Conservation (phyloP, 805 yeast genomes). For the Cyberlindnera maritima region DNA sequence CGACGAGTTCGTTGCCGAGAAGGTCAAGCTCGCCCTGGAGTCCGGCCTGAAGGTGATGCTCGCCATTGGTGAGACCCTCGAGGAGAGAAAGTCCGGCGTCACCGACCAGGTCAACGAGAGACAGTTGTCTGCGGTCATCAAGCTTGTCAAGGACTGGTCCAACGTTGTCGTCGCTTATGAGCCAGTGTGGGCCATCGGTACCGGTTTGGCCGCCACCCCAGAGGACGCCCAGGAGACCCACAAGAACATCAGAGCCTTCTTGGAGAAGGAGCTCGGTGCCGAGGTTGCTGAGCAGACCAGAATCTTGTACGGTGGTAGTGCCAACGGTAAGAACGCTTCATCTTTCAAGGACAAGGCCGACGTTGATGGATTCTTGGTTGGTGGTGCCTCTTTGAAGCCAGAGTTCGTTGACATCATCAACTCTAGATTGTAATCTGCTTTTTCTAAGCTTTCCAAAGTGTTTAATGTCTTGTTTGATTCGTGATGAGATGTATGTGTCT, state of each 20-base stretch:
- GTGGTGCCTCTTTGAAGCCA: slow-evolving; percentile 98
- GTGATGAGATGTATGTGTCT: not conserved
- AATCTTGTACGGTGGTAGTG: slow-evolving; percentile 98
- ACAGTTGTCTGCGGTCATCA: slow-evolving; percentile 87
- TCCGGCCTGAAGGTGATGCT: slow-evolving; percentile 86
- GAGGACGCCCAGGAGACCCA: slow-evolving; percentile 97
- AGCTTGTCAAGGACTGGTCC: slow-evolving; percentile 82
- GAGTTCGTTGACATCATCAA: slow-evolving; percentile 95
- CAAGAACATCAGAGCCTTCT: slow-evolving; percentile 79
- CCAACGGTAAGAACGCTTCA: slow-evolving; percentile 88
- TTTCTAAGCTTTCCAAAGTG: no score
- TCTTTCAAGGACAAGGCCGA: slow-evolving; percentile 90
- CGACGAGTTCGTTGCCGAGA: slow-evolving; percentile 88
- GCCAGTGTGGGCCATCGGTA: slow-evolving; percentile 99
- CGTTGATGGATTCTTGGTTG: slow-evolving; percentile 98
- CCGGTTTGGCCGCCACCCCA: slow-evolving; percentile 98
- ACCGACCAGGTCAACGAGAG: slow-evolving; percentile 84
- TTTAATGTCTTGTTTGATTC: not conserved
- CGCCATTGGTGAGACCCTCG: slow-evolving; percentile 97
- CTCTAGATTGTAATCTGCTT: slow-evolving; percentile 62
- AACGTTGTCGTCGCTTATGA: slow-evolving; percentile 95
- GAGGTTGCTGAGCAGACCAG: slow-evolving; percentile 75
- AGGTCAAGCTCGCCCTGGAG: slow-evolving; percentile 92
- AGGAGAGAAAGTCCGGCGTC: slow-evolving; percentile 86
- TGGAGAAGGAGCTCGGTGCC: slow-evolving; percentile 71